Evolutionary conservation across 129 eudicot species (phyloP).

Genomic region (Flaveria trinervia): DNA sequence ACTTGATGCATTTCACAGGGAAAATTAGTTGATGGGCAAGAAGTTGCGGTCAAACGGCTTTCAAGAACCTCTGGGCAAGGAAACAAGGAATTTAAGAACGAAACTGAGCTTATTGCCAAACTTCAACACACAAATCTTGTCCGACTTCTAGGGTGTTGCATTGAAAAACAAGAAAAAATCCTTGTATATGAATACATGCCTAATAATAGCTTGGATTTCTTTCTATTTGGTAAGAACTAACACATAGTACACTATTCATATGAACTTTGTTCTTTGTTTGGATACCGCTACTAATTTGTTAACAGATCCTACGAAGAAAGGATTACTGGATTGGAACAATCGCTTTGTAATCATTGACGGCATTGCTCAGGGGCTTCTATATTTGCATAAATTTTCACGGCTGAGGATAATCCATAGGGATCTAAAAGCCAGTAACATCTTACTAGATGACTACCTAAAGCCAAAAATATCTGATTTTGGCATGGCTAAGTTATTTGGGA

Average conservation of each 20-base stretch:
- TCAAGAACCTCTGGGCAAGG: conserved; percentile 30
- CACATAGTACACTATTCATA: neutral
- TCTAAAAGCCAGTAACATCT: conserved; percentile 39
- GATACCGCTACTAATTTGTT: neutral
- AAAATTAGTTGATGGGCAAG: conserved; percentile 25
- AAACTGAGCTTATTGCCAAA: conserved; percentile 39
- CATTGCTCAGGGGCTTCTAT: conserved; percentile 41
- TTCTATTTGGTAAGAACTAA: conserved; percentile 30
- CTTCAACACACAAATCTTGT: conserved; percentile 50
- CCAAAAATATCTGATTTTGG: conserved; percentile 40
- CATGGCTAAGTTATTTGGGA: conserved; percentile 36
- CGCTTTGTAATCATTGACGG: conserved; percentile 38
- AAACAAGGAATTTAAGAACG: conserved; percentile 40
- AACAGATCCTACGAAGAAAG: conserved; percentile 27
- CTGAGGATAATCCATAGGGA: conserved; percentile 40
- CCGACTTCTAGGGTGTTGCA: conserved; percentile 40
- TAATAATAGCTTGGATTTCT: conserved; percentile 36
- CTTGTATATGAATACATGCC: conserved; percentile 36
- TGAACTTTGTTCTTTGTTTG: neutral
- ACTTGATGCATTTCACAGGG: conserved; percentile 20
- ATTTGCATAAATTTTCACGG: conserved; percentile 37
- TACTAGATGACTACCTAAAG: conserved; percentile 34
- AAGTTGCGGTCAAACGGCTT: conserved; percentile 28
- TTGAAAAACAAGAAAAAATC: conserved; percentile 29
- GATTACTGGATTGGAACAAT: conserved; percentile 27